Percentiles rank a stretch among this genome's conserved stretches.
Evolutionary conservation across 2,329 filamentous ascomycete species (phyloP).

Genomic region (Aureobasidium pullulans): DNA sequence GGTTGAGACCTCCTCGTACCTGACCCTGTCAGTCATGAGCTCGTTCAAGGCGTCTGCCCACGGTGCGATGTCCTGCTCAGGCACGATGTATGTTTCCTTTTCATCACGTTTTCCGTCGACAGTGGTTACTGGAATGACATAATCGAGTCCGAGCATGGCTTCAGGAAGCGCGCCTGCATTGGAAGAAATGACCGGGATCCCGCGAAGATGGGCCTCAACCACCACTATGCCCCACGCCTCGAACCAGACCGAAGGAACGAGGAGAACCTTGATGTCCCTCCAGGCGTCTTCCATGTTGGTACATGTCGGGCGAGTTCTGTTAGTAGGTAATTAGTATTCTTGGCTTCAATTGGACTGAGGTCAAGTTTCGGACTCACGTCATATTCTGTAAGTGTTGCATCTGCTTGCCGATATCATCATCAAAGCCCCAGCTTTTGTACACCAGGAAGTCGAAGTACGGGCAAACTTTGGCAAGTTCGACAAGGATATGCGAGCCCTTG

Average conservation of each 20-base stretch:
- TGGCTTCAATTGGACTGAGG: not conserved
- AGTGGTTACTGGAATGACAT: not conserved
- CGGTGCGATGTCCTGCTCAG: constrained; percentile 14
- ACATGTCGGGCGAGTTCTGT: constrained; percentile 8
- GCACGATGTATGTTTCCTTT: constrained; percentile 10
- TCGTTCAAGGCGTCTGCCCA: constrained; percentile 2
- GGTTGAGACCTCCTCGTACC: not conserved
- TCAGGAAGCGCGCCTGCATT: constrained; percentile 18
- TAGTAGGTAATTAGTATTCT: not conserved
- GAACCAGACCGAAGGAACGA: constrained; percentile 19
- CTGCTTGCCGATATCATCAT: not conserved
- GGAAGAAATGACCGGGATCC: constrained; percentile 20
- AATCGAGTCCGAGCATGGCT: constrained; percentile 13
- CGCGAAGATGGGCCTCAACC: constrained; percentile 19
- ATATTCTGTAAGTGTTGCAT: not conserved
- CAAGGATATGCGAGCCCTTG: constrained; percentile 17
- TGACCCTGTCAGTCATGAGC: not conserved
- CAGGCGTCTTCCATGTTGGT: constrained; percentile 17
- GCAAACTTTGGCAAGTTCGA: constrained; percentile 15
- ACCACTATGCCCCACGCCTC: constrained; percentile 20
- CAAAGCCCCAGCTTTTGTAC: constrained; percentile 16
- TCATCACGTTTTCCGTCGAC: constrained; percentile 6
- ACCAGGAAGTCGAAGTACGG: constrained; percentile 17
- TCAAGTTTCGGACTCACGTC: not conserved
- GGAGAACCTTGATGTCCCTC: constrained; percentile 17